Conservation (phyloP, 495 filamentous ascomycete species). For the Aspergillus haitiensis region DNA sequence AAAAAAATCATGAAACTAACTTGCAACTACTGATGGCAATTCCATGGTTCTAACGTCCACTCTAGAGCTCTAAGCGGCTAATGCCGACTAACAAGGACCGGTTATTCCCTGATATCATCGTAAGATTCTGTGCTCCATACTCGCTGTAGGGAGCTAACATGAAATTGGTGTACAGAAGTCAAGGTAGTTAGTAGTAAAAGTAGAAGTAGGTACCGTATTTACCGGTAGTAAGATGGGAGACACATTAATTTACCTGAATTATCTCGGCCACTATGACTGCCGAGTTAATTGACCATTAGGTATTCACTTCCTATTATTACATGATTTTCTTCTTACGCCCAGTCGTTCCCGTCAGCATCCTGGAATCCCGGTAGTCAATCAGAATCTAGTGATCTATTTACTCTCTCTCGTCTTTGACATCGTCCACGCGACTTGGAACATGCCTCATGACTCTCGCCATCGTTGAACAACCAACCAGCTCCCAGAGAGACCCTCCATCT, state of each 20-base stretch:
- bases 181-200: too few species aligned
- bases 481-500: conserved; percentile 15
- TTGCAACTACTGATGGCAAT: conserved; percentile 1
- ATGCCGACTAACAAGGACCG: background rate
- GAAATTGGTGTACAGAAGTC: too few species aligned
- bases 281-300: too few species aligned
- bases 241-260: too few species aligned
- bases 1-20: conserved; percentile 1
- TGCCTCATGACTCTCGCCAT: conserved; percentile 1
- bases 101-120: background rate
- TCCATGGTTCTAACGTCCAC: conserved; percentile 2
- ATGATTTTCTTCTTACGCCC: too few species aligned
- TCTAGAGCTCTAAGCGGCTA: background rate
- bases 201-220: too few species aligned
- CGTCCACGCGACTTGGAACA: conserved; percentile 1
- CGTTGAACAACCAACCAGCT: conserved; percentile 18
- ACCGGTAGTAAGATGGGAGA: too few species aligned
- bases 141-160: too few species aligned
- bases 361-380: background rate
- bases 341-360: background rate
- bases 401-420: conserved; percentile 2
- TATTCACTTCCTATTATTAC: too few species aligned
- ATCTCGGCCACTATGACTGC: too few species aligned
- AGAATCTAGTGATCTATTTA: background rate
- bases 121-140: too few species aligned